phyloP scores from a whole-genome alignment of 306 rosid genomes.

The Pachyrhizus erosus region DNA sequence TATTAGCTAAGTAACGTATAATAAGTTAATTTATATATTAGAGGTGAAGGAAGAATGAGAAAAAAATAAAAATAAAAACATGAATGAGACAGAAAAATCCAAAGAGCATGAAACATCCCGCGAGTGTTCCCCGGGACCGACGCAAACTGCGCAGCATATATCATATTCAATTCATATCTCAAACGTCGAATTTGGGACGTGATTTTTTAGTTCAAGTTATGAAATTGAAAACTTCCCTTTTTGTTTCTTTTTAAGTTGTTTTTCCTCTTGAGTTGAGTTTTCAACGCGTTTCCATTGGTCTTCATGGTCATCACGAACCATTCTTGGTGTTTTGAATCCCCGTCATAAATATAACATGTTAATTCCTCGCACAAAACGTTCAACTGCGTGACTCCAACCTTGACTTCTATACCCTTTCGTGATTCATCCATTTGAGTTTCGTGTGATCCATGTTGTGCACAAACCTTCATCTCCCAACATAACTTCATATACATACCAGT shows the following conservation, averaged over 20 bases:
- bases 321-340: not conserved
- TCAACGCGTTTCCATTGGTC: conserved; percentile 46
- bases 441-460: not conserved
- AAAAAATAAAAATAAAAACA: not conserved
- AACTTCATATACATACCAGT: too few species aligned
- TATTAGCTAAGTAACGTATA: not conserved
- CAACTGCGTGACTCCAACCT: conserved; percentile 29
- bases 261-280: not conserved
- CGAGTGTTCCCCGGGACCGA: not conserved
- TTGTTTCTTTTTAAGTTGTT: not conserved
- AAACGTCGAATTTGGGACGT: not conserved
- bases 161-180: conserved; percentile 20
- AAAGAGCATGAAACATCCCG: conserved; percentile 20
- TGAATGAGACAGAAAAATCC: conserved; percentile 11
- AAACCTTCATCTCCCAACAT: too few species aligned
- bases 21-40: not conserved
- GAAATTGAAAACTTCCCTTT: not conserved
- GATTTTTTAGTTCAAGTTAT: conserved; percentile 9
- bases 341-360: not conserved
- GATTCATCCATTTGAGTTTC: not conserved
- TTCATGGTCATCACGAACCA: not conserved
- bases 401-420: conserved; percentile 17
- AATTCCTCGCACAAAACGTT: conserved; percentile 25
- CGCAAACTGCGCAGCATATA: not conserved
- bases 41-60: not conserved